These are phyloP conservation scores for Phytopythium ostracodes DNA, from an alignment of 352 stramenopile genomes.

Conservation along the genomic window DNA sequence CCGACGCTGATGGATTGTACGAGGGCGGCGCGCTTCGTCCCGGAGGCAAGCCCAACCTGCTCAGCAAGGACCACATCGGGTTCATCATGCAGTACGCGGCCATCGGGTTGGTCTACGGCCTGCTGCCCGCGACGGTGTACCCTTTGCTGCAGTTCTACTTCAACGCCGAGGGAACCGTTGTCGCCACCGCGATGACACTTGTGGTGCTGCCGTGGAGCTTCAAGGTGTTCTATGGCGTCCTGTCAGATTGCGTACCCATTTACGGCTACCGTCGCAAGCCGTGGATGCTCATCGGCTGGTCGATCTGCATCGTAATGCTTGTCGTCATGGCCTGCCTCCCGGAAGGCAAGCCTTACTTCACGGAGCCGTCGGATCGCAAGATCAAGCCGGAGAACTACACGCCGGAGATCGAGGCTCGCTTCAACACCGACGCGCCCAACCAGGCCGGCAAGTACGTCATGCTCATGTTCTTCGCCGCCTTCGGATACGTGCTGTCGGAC, in stretches of 20 bases:
- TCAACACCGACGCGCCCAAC: conserved; percentile 16
- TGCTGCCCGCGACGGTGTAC: conserved; percentile 24
- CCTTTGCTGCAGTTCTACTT: conserved; percentile 26
- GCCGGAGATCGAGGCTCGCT: conserved; percentile 3
- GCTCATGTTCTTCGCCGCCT: conserved; percentile 21
- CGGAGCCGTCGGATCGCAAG: conserved; percentile 8
- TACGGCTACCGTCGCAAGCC: conserved; percentile 16
- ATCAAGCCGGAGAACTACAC: conserved; percentile 23
- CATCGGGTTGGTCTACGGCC: conserved; percentile 21
- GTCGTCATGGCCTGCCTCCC: conserved; percentile 23
- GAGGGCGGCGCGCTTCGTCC: conserved; percentile 34
- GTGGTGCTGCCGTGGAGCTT: conserved; percentile 47
- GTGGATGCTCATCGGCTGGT: conserved; percentile 25
- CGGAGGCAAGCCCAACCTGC: conserved; percentile 31
- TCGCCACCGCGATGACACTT: conserved; percentile 26
- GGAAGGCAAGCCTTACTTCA: conserved; percentile 25
- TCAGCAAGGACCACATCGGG: conserved; percentile 34
- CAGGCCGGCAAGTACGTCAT: conserved; percentile 22
- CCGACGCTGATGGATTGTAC: conserved; percentile 15
- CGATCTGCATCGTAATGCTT: conserved; percentile 25
- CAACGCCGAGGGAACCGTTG: conserved; percentile 25
- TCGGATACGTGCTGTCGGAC: conserved; percentile 22
- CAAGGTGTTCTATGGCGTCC: conserved; percentile 24
- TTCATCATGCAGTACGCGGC: conserved; percentile 33
- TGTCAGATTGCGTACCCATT: conserved; percentile 19